phyloP scores from a whole-genome alignment of 192 early-diverging fungal genomes.

The Allomyces javanicus region DNA sequence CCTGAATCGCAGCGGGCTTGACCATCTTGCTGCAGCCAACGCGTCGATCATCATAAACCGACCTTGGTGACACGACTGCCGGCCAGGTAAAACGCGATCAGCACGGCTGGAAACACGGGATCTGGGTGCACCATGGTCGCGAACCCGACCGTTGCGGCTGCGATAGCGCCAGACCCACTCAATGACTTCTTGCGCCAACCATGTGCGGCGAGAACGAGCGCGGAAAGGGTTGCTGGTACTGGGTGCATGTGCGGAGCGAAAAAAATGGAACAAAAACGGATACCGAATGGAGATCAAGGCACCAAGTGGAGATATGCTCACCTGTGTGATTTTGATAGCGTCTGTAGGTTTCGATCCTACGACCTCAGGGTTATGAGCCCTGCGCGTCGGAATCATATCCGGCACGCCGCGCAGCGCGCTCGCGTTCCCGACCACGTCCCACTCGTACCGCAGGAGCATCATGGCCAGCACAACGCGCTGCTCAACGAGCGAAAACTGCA shows the following conservation, averaged over 20 bases:
- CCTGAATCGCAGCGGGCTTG: background rate
- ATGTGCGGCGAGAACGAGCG: too few relatives aligned
- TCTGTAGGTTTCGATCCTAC: too few relatives aligned
- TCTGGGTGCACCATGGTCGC: background rate
- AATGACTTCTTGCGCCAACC: too few relatives aligned
- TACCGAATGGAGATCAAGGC: too few relatives aligned
- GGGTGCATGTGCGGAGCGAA: too few relatives aligned
- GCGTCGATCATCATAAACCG: background rate
- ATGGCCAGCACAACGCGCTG: conserved; percentile 33
- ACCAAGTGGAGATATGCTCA: too few relatives aligned
- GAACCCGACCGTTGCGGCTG: background rate
- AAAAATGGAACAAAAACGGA: too few relatives aligned
- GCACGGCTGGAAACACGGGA: background rate
- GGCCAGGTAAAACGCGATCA: background rate
- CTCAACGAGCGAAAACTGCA: conserved; percentile 34
- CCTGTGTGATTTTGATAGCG: too few relatives aligned
- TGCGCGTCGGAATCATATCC: background rate
- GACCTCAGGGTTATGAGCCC: too few relatives aligned
- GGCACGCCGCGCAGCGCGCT: background rate
- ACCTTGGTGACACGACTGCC: background rate
- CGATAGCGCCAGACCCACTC: too few relatives aligned
- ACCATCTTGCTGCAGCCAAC: background rate
- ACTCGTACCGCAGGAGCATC: conserved; percentile 21
- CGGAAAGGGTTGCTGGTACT: too few relatives aligned
- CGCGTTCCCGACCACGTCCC: conserved; percentile 10